Evolutionary conservation across 495 filamentous ascomycete species (phyloP), one percentile per base, ranked within the genome.

Genomic region (Tuber brumale): DNA sequence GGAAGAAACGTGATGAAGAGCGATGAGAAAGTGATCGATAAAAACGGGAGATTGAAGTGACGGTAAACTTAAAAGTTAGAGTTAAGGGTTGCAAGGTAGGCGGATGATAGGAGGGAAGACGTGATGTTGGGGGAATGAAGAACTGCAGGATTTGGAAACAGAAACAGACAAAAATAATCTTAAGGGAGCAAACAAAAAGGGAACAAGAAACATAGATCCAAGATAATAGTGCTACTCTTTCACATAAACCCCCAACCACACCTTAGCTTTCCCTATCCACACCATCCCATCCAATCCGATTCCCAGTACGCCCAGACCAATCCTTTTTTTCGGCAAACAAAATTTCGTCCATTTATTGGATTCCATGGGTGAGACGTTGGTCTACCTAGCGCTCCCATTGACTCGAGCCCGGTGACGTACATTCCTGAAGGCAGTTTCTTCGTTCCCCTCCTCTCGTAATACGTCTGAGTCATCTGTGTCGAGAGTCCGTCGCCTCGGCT

Each of bases 371-470:
- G 27, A 6, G 31, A 66, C 10, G 57, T 35, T 35, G 2, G 57
- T 66, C 27, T 66, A 66, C 57, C 57, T 66, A 66, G 19, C 57
- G 31, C 27, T 66, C 57, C 27, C 57, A 66, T 66, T 35, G 2
- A 35, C 57, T 35, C 57, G 57, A 35, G 57, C 16, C 57, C 57
- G 27, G 27, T 18, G 27, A 66, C 57, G 57, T 66, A 18, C n/a
- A 66, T 66, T 19, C 57, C 31, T 27, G 27, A 12, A 12, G 27
- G 14, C 27, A 18, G 57, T 35, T 66, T 79, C 78, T 44, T 76
- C 77, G 21, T 31, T 73, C 31, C 72, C 21, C 41, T 76, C 76
- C 61, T 76, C 69, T 48, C 70, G 71, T 39, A 71, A 51, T 61
- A 72, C 78, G 37, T 69, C 48, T 23, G 61, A 31, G 31, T 73